Evolutionary conservation across 106 monocot species (phyloP).

Genomic region (Acorus gramineus): DNA sequence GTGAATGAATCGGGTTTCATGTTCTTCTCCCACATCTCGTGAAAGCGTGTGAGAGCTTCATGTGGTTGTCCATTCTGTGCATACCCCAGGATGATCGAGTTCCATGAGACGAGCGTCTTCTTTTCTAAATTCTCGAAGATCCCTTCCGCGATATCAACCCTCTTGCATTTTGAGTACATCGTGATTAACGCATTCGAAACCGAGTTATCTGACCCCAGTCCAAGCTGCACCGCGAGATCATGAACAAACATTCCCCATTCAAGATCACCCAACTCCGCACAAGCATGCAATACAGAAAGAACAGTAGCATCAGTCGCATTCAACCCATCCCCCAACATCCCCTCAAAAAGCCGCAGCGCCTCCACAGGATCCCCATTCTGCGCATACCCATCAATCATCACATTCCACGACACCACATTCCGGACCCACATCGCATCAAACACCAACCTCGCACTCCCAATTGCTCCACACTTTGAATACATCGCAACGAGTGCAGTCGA

Average conservation of each 20-base stretch:
- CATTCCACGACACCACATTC: slow-evolving; percentile 76
- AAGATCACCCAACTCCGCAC: slow-evolving; percentile 36
- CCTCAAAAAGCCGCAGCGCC: slow-evolving; percentile 48
- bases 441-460: slow-evolving; percentile 39
- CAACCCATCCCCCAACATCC: slow-evolving; percentile 31
- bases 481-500: slow-evolving; percentile 51
- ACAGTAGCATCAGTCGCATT: slow-evolving; percentile 45
- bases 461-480: slow-evolving; percentile 46
- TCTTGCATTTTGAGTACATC: slow-evolving; percentile 74
- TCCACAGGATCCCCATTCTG: slow-evolving; percentile 43
- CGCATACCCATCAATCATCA: slow-evolving; percentile 70
- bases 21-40: slow-evolving; percentile 25
- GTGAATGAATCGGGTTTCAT: slow-evolving; percentile 56
- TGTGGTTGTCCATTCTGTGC: slow-evolving; percentile 31
- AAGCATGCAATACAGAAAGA: slow-evolving; percentile 45
- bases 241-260: slow-evolving; percentile 45
- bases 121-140: slow-evolving; percentile 29
- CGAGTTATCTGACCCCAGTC: slow-evolving; percentile 30
- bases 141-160: slow-evolving; percentile 35
- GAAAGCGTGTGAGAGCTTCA: slow-evolving; percentile 40
- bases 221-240: slow-evolving; percentile 27
- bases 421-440: slow-evolving; percentile 53
- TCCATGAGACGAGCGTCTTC: slow-evolving; percentile 69
- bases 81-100: slow-evolving; percentile 73
- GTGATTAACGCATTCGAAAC: slow-evolving; percentile 67